Evolutionary conservation across 805 yeast species (phyloP), one percentile per base, ranked within the genome.

Genomic region (Ogataea glucozyma): DNA sequence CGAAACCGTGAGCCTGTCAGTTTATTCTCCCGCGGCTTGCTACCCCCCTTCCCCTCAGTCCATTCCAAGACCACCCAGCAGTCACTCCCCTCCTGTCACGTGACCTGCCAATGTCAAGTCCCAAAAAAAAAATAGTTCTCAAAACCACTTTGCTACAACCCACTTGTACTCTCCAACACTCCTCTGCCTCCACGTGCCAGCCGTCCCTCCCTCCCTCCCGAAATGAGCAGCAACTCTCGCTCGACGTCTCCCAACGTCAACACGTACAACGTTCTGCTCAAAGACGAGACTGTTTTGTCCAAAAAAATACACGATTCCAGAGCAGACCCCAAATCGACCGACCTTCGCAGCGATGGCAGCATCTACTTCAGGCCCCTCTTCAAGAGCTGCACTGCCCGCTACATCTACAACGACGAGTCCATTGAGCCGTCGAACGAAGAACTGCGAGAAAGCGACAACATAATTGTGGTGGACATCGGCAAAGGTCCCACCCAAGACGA

Each of bases 331-430:
- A 14, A 20, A 18, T 13, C 31, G 5, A 24, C 19, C 6, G 6
- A 17, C 38, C 34, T 32, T 8, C 13, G 14, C 29, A 33, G 6
- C 29, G 11, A 21, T 3, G 30, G 26, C 4, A 36, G 30, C 17
- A 13, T n/a, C 20, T 16, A 21, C 27, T 29, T 35, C 40, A 39
- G 27, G 13, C 40, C 51, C 2, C 16, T n/a, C 20, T 30, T 38
- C 22, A 16, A 33, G 4, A 22, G 30, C n/a, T 24, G 33, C 4
- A 18, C 20, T 2, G 31, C 35, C 3, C 41, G 27, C 3, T 45
- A 41, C 22, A 43, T 43, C 6, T 51, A 47, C 19, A 26, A 38
- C 12, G 47, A 43, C 21, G 52, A 51, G 31, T 26, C 44, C 10
- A 44, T 51, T 6, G 51, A 51, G 30, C 33, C 40, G 3, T 29